These are phyloP conservation scores for Ogataea paradorogensis DNA, from an alignment of 805 yeast species.

Conservation along the genomic window DNA sequence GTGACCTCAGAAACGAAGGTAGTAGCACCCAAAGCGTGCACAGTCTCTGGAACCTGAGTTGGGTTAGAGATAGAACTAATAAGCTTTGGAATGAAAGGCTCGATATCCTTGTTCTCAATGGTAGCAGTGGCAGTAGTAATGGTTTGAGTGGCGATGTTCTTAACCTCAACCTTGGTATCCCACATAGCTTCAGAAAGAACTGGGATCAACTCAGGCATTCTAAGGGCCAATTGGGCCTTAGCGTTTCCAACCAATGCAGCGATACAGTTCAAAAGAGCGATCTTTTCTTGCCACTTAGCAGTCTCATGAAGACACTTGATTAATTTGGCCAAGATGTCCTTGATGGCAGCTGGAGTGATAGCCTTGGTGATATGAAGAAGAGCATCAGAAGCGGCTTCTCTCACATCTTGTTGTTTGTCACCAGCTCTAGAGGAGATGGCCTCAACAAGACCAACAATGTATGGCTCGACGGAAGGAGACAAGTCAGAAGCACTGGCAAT, in stretches of 20 bases:
- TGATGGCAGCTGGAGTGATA: slow-evolving; percentile 90
- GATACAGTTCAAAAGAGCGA: slow-evolving; percentile 81
- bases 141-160: slow-evolving; percentile 93
- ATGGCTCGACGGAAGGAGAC: slow-evolving; percentile 95
- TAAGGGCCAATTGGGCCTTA: slow-evolving; percentile 91
- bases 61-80: slow-evolving; percentile 97
- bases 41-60: slow-evolving; percentile 97
- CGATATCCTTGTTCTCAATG: slow-evolving; percentile 99
- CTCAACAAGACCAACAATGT: slow-evolving; percentile 72
- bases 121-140: slow-evolving; percentile 96
- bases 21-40: slow-evolving; percentile 98
- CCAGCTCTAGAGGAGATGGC: slow-evolving; percentile 77
- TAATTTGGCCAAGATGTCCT: slow-evolving; percentile 82
- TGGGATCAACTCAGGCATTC: slow-evolving; percentile 99
- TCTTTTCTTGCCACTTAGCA: slow-evolving; percentile 98
- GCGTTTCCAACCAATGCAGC: slow-evolving; percentile 90
- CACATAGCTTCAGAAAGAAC: slow-evolving; percentile 99
- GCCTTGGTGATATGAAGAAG: slow-evolving; percentile 74
- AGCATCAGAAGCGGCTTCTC: slow-evolving; percentile 72
- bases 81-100: slow-evolving; percentile 97
- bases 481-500: slow-evolving; percentile 78
- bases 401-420: slow-evolving; percentile 81
- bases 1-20: slow-evolving; percentile 99
- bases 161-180: slow-evolving; percentile 99
- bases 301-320: slow-evolving; percentile 63